Conservation (phyloP, 495 filamentous ascomycete species). For the Neurospora sp. region DNA sequence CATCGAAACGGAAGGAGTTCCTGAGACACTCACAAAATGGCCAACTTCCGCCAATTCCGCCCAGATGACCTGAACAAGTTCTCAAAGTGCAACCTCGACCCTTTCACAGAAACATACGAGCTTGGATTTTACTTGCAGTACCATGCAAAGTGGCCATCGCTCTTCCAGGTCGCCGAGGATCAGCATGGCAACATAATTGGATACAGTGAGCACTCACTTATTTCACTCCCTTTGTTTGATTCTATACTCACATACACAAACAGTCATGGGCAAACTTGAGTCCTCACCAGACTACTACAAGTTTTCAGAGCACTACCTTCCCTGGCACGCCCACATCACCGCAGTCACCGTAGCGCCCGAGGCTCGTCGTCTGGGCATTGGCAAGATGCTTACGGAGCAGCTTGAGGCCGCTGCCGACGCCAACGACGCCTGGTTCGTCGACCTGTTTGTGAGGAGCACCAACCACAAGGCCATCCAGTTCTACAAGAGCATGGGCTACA, state of each 20-base stretch:
- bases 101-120: constrained; percentile 92
- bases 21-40: constrained; percentile 19
- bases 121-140: constrained; percentile 92
- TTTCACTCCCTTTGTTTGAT: neutral
- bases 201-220: constrained; percentile 58
- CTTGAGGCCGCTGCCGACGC: constrained; percentile 74
- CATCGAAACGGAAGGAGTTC: neutral
- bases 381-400: constrained; percentile 63
- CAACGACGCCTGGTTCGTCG: constrained; percentile 85
- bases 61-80: constrained; percentile 44
- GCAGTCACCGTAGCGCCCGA: constrained; percentile 85
- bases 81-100: constrained; percentile 84
- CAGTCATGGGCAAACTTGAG: constrained; percentile 95
- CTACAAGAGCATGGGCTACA: constrained; percentile 84
- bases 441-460: constrained; percentile 81
- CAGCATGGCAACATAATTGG: constrained; percentile 73
- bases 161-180: constrained; percentile 82
- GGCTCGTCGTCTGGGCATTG: constrained; percentile 76
- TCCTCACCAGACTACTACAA: constrained; percentile 62
- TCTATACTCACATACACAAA: neutral
- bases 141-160: constrained; percentile 84
- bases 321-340: constrained; percentile 97
- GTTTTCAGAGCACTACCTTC: constrained; percentile 74
- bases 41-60: constrained; percentile 35
- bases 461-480: constrained; percentile 80